Evolutionary conservation across 176 grass and related monocot genomes (phyloP).

Genomic region (Phoenix roebelenii): DNA sequence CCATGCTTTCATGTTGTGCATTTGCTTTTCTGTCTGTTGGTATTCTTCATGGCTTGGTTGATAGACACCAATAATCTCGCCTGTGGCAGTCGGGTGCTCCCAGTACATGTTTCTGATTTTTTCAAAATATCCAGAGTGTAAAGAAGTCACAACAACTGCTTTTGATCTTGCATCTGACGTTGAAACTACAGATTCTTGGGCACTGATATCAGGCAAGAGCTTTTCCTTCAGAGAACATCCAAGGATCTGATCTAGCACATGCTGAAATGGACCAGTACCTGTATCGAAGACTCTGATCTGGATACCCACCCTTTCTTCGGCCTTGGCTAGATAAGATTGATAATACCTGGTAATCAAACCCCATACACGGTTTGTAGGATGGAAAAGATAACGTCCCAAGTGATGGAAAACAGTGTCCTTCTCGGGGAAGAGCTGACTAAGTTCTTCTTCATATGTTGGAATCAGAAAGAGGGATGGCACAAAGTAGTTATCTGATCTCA

Average conservation of each 20-base stretch:
- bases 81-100: constrained; percentile 55
- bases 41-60: constrained; percentile 87
- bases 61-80: constrained; percentile 64
- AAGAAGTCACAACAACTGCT: constrained; percentile 71
- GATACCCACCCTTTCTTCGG: constrained; percentile 69
- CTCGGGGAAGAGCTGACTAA: constrained; percentile 38
- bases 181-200: constrained; percentile 18
- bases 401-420: constrained; percentile 54
- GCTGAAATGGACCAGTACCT: constrained; percentile 43
- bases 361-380: constrained; percentile 58
- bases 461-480: constrained; percentile 54
- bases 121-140: constrained; percentile 67
- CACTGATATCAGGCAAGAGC: constrained; percentile 37
- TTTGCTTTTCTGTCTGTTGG: constrained; percentile 64
- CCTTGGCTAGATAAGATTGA: constrained; percentile 59
- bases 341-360: constrained; percentile 62
- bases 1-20: constrained; percentile 83
- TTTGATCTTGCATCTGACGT: constrained; percentile 31
- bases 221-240: constrained; percentile 55
- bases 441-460: constrained; percentile 42
- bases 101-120: constrained; percentile 71
- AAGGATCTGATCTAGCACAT: constrained; percentile 89
- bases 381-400: constrained; percentile 61
- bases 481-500: constrained; percentile 59
- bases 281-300: constrained; percentile 78